Evolutionary conservation across 2,329 filamentous ascomycete species (phyloP), one percentile per base, ranked within the genome.

Genomic region (Colletotrichum tropicicola): DNA sequence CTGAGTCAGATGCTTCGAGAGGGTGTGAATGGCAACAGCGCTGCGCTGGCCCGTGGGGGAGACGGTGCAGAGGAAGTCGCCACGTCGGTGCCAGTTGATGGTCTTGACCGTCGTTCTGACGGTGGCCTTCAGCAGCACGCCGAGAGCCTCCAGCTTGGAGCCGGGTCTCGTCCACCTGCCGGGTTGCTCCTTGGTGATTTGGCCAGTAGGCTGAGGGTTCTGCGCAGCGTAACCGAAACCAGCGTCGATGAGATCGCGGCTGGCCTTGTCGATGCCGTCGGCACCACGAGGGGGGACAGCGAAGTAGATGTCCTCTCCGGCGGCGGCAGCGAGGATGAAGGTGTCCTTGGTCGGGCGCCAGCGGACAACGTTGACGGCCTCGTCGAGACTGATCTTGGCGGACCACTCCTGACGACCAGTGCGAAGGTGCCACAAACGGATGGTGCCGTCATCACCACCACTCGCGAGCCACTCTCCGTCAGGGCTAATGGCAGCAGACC

Each of bases 1-100:
- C 78, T 99, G 96, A 3, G 94, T 98, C 47, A 95, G 87, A 79
- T 99, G 96, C 78, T 97, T 97, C 61, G 92, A 96, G 66, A 99
- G 83, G 0, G 95, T 98, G 81, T 99, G 96, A 67, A 99, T 97
- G 57, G 93, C 91, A 56, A 99, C 93, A 5, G 96, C 93, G 73
- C 88, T 91, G 70, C 88, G 87, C 74, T 92, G 89, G 30, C 92
- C 92, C 12, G 87, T 86, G 1, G 96, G 94, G 52, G 93, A 97
- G 21, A 98, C 93, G 1, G 94, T 97, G 70, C 93, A 91, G 73
- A 99, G 91, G 81, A 98, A 98, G 76, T 98, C 95, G 71, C 96
- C 96, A 66, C 92, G 90, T 64, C 95, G 88, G 79, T 99, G 97
- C 94, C 95, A 99, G 75, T 89, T 91, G 72, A 99, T 89, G 13